Evolutionary conservation across 2,329 filamentous ascomycete species (phyloP), one percentile per base, ranked within the genome.

Genomic region (Leptographium flavum): DNA sequence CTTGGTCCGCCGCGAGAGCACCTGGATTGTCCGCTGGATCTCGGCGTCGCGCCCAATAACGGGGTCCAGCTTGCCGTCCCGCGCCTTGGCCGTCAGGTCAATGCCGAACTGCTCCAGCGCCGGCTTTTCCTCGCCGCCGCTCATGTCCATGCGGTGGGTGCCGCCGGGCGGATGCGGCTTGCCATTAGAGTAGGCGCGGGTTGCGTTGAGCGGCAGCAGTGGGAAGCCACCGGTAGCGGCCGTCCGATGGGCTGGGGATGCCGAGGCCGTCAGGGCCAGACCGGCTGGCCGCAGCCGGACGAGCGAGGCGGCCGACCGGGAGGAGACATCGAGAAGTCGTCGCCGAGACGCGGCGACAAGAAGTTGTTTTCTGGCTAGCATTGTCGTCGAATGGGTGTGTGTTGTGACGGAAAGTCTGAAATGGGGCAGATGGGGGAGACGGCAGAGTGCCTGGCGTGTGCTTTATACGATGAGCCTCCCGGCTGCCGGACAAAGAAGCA

Each of bases 41-140:
- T 95, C 92, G 5, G 76, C 70, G 56, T 95, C 88, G 60, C 92
- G 75, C 19, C 92, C 92, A 57, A 98, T 96, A 14, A 96, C 90
- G 0, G 92, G 92, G 57, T 98, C 92, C 4, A 98, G 72, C 59
- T 94, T 95, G 35, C 92, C 92, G 41, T 83, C 82, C 59, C 75
- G 84, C 19, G 92, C 92, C 55, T 76, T 77, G 13, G 78, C 83
- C 2, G 92, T 96, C 44, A 98, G 69, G 59, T 98, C 90, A 49
- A 95, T 71, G 47, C 92, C 92, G 57, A 81, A 98, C 61, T 94
- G 77, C 61, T 96, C 90, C 43, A 96, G 66, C 1, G 92, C 88
- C 3, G 88, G 71, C 63, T 95, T 94, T 38, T 74, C 72, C 54
- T 74, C 75, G 25, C 70, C 83, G 23, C 70, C 83, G 45, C 86